A percentile compares a stretch with the other conserved stretches of the same genome.
Conservation (phyloP, 2,329 filamentous ascomycete species). For the Penicillium vulpinum region DNA sequence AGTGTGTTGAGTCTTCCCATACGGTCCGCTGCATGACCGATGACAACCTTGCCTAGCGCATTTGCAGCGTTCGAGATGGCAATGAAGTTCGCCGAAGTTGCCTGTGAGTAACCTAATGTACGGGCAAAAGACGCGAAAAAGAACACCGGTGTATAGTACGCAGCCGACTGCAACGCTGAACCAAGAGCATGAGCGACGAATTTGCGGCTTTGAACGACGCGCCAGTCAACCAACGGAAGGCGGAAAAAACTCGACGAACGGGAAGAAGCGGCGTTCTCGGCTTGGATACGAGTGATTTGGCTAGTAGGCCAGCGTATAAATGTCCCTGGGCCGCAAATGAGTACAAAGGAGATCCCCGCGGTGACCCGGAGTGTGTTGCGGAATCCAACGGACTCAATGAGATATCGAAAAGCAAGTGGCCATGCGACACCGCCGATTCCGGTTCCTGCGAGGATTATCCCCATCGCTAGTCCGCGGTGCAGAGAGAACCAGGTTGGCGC, state of each 20-base stretch:
- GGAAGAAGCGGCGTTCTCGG: conserved; percentile 17
- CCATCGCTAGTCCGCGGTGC: conserved; percentile 41
- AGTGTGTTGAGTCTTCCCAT: conserved; percentile 43
- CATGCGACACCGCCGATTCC: conserved; percentile 43
- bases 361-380: conserved; percentile 40
- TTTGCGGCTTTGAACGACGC: conserved; percentile 33
- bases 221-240: conserved; percentile 38
- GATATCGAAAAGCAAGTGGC: conserved; percentile 33
- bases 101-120: conserved; percentile 39
- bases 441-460: conserved; percentile 40
- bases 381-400: conserved; percentile 37
- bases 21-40: conserved; percentile 41
- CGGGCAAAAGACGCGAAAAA: conserved; percentile 43
- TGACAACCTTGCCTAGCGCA: conserved; percentile 40
- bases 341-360: conserved; percentile 31
- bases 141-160: conserved; percentile 42
- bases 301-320: conserved; percentile 32
- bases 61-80: conserved; percentile 44
- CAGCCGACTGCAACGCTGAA: conserved; percentile 40
- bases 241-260: conserved; percentile 18
- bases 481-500: conserved; percentile 41
- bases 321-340: conserved; percentile 27
- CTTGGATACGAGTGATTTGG: conserved; percentile 17
- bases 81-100: conserved; percentile 42
- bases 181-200: conserved; percentile 40